A percentile compares a stretch with the other conserved stretches of the same genome.
phyloP scores from a whole-genome alignment of 805 yeast genomes.

The Ogataea glucozyma region DNA sequence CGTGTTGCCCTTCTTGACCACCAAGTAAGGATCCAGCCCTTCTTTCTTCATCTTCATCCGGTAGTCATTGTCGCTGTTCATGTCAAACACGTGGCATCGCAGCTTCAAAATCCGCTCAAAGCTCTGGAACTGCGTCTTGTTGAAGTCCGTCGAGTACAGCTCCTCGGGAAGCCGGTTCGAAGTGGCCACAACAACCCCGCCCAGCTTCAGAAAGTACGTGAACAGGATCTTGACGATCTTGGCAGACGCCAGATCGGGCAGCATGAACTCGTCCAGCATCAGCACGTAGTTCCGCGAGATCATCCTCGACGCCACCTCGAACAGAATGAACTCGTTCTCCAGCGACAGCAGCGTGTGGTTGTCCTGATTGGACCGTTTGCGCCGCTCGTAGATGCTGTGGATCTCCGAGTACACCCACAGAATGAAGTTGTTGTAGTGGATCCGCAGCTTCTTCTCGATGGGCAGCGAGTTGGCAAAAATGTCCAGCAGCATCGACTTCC shows the following conservation, averaged over 20 bases:
- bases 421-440: conserved; percentile 73
- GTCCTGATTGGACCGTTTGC: conserved; percentile 36
- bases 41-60: conserved; percentile 39
- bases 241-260: conserved; percentile 76
- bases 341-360: conserved; percentile 37
- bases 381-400: conserved; percentile 51
- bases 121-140: conserved; percentile 54
- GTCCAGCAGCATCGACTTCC: conserved; percentile 74
- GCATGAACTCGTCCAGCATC: conserved; percentile 72
- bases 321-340: conserved; percentile 64
- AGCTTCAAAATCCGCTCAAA: conserved; percentile 58
- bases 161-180: conserved; percentile 74
- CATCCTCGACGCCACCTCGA: conserved; percentile 68
- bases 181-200: conserved; percentile 75
- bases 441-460: conserved; percentile 59
- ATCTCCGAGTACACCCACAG: conserved; percentile 67
- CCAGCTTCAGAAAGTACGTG: conserved; percentile 68
- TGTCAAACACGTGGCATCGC: conserved; percentile 62
- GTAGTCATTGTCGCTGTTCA: conserved; percentile 61
- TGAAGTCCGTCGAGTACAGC: conserved; percentile 64
- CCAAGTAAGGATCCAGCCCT: conserved; percentile 32
- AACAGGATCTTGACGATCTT: conserved; percentile 65
- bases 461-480: conserved; percentile 69
- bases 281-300: conserved; percentile 56
- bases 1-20: conserved; percentile 34